Conservation (phyloP, 495 filamentous ascomycete species). For the Neurospora tetrasperma region DNA sequence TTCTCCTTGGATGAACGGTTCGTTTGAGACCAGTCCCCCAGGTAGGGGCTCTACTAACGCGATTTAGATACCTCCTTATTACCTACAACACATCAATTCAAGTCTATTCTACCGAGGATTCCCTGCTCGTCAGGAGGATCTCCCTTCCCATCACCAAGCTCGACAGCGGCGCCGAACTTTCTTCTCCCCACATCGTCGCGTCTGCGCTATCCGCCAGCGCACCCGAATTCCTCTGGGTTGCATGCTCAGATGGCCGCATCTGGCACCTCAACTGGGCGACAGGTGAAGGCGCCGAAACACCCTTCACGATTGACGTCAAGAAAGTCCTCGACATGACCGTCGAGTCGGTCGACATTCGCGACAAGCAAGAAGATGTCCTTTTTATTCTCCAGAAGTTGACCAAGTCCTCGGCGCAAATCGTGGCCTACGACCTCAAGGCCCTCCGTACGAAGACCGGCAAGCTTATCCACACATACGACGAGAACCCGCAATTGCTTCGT, state of each 20-base stretch:
- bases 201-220: conserved; percentile 50
- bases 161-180: conserved; percentile 12
- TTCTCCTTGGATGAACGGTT: conserved; percentile 77
- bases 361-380: conserved; percentile 30
- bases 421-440: conserved; percentile 28
- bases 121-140: conserved; percentile 61
- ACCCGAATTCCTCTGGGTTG: conserved; percentile 55
- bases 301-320: conserved; percentile 26
- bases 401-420: conserved; percentile 25
- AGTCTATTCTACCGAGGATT: conserved; percentile 71
- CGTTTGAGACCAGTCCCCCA: conserved; percentile 16
- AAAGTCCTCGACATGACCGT: conserved; percentile 36
- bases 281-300: conserved; percentile 35
- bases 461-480: conserved; percentile 22
- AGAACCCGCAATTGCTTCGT: conserved; percentile 24
- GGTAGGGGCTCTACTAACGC: conserved; percentile 22
- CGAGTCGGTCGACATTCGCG: conserved; percentile 27
- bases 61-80: conserved; percentile 56
- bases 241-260: conserved; percentile 52
- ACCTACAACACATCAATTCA: conserved; percentile 52
- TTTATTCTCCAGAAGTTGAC: conserved; percentile 28
- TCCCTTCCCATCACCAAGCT: conserved; percentile 20
- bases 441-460: conserved; percentile 14
- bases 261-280: conserved; percentile 69
- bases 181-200: conserved; percentile 35